Percentiles rank a stretch among this genome's conserved stretches.
Evolutionary conservation across 179 eudicot species (phyloP).

Genomic region (Drosera spatulata): DNA sequence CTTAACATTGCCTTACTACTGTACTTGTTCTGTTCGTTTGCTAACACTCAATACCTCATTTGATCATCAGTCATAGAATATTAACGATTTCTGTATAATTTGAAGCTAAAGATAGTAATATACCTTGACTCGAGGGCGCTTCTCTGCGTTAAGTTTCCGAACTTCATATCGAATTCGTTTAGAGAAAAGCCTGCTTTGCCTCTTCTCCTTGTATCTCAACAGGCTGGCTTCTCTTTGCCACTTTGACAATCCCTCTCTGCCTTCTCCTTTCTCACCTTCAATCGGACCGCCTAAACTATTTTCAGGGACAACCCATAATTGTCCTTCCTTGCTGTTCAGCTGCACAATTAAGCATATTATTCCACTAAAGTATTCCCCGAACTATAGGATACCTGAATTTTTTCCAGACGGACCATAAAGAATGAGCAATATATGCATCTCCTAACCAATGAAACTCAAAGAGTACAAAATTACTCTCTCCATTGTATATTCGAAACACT

Average conservation of each 20-base stretch:
- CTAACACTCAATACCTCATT: neutral
- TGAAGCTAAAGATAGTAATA: neutral
- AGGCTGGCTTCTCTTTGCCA: slow-evolving; percentile 58
- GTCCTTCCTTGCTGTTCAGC: slow-evolving; percentile 10
- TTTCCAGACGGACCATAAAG: no score
- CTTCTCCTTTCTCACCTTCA: slow-evolving; percentile 9
- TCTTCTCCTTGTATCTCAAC: slow-evolving; percentile 59
- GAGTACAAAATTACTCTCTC: no score
- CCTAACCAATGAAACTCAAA: no score
- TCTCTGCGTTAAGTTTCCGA: slow-evolving; percentile 59
- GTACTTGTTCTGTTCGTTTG: no score
- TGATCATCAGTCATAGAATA: neutral
- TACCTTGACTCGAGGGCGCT: slow-evolving; percentile 67
- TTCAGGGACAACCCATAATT: slow-evolving; percentile 51
- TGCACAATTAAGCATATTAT: neutral
- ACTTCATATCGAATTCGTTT: slow-evolving; percentile 55
- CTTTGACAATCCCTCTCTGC: slow-evolving; percentile 8
- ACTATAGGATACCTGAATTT: no score
- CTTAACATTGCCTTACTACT: no score
- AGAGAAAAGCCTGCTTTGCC: slow-evolving; percentile 50
- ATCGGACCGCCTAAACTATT: slow-evolving; percentile 5
- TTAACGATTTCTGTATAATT: neutral
- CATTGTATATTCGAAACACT: no score
- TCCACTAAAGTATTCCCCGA: neutral
- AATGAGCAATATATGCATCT: no score